Base-by-base conservation (phyloP, 2,329 filamentous ascomycete species). In the Ophiostoma perfectum region DNA sequence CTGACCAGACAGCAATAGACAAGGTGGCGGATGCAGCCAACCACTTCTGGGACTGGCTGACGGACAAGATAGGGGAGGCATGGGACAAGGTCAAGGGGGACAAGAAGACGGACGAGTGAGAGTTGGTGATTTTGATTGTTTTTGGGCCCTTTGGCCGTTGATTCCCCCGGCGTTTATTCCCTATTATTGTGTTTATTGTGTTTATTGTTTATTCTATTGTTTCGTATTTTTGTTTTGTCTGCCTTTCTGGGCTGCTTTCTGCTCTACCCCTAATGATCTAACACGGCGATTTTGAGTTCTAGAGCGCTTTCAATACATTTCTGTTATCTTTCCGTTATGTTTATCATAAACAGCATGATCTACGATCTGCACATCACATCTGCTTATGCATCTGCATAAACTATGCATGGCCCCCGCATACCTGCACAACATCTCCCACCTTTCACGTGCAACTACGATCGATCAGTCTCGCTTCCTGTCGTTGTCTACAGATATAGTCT, bases 11-110 rank as follows among this genome's bases (percentile, higher is more conserved):
- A 2, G 72, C 75, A 5, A 72, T 76, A 0, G 74, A 77, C 45
- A 74, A 76, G n/a, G 69, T 74, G 41, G 72, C 73, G 27, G 70
- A 73, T 5, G 71, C 73, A 1, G 73, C 77, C 16, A 74, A 81
- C 70, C 75, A 76, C 4, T 78, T 82, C 45, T 85, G 83, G 82
- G 77, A 82, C 65, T 86, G 84, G 84, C 72, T 86, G 12, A 81
- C 78, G 2, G 80, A 79, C 47, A 81, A 84, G 70, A 74, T 85
- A 12, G 78, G 77, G 44, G 75, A 81, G 45, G 76, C 80, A 36
- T 84, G 81, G 82, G 76, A 78, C 49, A 81, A 82, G 72, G 76
- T 84, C 18, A 78, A 73, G 38, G 72, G 73, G 2, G 63, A 70
- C 47, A 65, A 44, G 64, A 55, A 27, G 27, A 27, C 27, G 2